Evolutionary conservation across 2,329 filamentous ascomycete genomes (phyloP).

Genomic region (Apiospora pterosperma): DNA sequence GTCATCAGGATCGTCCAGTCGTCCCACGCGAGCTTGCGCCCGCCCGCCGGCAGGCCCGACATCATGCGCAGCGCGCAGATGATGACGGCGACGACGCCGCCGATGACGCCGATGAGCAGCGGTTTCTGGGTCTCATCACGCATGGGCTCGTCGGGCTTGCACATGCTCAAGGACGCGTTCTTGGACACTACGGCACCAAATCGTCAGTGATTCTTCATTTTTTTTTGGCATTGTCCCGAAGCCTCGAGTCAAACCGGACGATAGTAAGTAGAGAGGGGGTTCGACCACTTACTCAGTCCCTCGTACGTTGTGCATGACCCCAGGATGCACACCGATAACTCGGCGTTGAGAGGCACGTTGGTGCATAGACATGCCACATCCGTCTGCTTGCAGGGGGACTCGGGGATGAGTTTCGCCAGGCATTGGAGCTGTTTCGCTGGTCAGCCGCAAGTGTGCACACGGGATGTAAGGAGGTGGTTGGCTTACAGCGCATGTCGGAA

Average conservation of each 20-base stretch:
- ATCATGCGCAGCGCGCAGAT: constrained; percentile 11
- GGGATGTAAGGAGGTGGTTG: background rate
- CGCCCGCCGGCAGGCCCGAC: constrained; percentile 6
- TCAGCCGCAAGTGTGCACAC: background rate
- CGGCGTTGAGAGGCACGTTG: background rate
- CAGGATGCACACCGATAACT: background rate
- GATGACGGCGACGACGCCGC: constrained; percentile 11
- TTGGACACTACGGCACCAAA: constrained; percentile 4
- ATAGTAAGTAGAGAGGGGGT: background rate
- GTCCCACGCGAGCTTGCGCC: constrained; percentile 12
- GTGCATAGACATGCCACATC: background rate
- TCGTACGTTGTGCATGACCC: constrained; percentile 11
- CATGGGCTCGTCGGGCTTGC: constrained; percentile 4
- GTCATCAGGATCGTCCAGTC: constrained; percentile 12
- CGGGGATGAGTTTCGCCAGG: background rate
- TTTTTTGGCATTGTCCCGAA: background rate
- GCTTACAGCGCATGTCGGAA: constrained; percentile 8
- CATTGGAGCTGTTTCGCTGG: background rate
- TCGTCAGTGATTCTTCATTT: background rate
- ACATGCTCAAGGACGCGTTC: constrained; percentile 12
- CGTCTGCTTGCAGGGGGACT: background rate
- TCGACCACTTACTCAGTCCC: constrained; percentile 8
- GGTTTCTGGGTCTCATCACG: constrained; percentile 10
- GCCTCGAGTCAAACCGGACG: background rate
- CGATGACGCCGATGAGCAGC: constrained; percentile 12